These are phyloP conservation scores for Gleditsia sinensis DNA, from an alignment of 306 rosid genomes.

Conservation along the genomic window DNA sequence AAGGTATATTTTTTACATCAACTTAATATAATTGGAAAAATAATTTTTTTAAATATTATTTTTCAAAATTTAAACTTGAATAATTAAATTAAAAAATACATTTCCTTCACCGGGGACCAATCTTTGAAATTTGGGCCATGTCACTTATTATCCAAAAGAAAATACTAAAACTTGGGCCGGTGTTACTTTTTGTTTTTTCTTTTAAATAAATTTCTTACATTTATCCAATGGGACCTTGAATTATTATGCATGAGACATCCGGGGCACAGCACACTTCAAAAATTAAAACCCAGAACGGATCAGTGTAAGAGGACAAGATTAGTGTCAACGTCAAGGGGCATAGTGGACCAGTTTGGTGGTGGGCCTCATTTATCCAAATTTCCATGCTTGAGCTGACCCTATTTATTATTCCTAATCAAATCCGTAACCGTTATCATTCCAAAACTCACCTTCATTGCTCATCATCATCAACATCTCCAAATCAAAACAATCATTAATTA, in stretches of 20 bases:
- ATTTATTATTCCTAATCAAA: conserved; percentile 16
- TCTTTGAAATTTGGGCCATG: too few species aligned
- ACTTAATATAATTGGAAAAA: too few species aligned
- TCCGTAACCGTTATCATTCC: conserved; percentile 33
- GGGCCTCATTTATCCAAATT: conserved; percentile 37
- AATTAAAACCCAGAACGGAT: conserved; percentile 22
- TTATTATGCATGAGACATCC: conserved; percentile 27
- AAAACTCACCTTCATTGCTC: conserved; percentile 32
- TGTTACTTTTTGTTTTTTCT: too few species aligned
- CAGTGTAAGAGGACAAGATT: conserved; percentile 33
- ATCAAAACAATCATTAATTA: conserved; percentile 51
- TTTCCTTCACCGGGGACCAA: too few species aligned
- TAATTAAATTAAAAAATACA: too few species aligned
- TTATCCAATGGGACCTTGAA: conserved; percentile 36
- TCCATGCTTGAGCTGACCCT: not conserved
- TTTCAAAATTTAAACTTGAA: too few species aligned
- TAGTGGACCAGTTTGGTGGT: conserved; percentile 33
- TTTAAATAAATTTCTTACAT: too few species aligned
- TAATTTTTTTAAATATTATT: too few species aligned
- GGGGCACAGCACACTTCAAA: conserved; percentile 29
- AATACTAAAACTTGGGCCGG: too few species aligned
- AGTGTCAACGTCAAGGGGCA: conserved; percentile 44
- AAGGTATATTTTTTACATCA: too few species aligned
- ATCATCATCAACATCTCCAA: conserved; percentile 19
- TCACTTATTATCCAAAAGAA: too few species aligned